Conservation (phyloP, 208 protist genomes). For the Leishmania gerbilli region DNA sequence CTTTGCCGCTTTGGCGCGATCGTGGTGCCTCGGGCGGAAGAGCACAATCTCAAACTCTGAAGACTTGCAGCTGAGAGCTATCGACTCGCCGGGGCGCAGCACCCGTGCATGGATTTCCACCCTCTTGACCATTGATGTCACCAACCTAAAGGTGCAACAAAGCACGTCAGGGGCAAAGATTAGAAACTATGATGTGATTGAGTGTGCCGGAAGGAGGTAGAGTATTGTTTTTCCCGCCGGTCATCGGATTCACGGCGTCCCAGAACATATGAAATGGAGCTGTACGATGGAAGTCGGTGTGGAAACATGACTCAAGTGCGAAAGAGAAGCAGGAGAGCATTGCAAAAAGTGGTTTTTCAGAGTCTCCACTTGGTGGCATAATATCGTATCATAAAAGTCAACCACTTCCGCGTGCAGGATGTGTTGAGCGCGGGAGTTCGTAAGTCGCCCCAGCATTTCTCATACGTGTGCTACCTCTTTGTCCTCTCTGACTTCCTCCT, state of each 20-base stretch:
- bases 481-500: background rate
- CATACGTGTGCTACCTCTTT: background rate
- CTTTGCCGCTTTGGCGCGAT: conserved; percentile 10
- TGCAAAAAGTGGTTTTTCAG: background rate
- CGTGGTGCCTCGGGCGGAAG: conserved; percentile 58
- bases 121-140: conserved; percentile 34
- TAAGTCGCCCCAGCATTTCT: background rate
- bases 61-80: conserved; percentile 49
- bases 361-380: background rate
- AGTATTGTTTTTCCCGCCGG: background rate
- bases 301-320: background rate
- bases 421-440: background rate
- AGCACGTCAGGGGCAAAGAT: background rate
- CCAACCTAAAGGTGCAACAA: background rate
- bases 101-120: conserved; percentile 43
- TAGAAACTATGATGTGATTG: background rate
- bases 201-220: background rate
- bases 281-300: background rate
- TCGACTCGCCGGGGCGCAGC: conserved; percentile 64
- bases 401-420: background rate
- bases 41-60: conserved; percentile 79
- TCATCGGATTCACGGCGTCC: background rate
- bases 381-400: background rate
- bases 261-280: background rate
- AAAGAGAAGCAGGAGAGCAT: background rate